Evolutionary conservation across 148 eudicot species (phyloP).

Genomic region (Rhododendron kiyosumense): DNA sequence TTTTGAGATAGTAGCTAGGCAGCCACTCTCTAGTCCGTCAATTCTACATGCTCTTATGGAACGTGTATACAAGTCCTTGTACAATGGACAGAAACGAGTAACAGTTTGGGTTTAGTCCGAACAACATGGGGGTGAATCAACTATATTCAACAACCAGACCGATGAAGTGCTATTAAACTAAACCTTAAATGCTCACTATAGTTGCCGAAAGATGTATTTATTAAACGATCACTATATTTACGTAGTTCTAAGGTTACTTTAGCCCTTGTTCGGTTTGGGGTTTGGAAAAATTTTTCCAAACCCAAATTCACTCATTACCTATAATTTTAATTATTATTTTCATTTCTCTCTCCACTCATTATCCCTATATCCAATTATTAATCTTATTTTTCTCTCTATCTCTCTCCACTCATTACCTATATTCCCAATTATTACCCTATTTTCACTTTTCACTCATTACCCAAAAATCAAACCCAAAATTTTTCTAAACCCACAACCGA

Average conservation of each 20-base stretch:
- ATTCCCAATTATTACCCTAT: too few species aligned
- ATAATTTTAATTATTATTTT: rapidly evolving
- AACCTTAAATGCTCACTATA: not conserved
- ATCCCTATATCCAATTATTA: too few species aligned
- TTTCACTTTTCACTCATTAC: rapidly evolving
- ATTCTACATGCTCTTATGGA: not conserved
- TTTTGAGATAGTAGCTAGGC: not conserved
- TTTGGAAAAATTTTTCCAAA: too few species aligned
- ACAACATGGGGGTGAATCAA: not conserved
- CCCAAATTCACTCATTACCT: too few species aligned
- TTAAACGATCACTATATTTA: not conserved
- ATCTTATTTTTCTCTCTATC: too few species aligned
- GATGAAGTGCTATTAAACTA: not conserved
- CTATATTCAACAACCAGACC: not conserved
- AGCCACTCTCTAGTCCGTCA: not conserved
- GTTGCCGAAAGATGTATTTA: not conserved
- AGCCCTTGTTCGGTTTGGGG: rapidly evolving
- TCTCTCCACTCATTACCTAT: too few species aligned
- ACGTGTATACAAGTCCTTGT: not conserved
- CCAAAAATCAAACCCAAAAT: too few species aligned
- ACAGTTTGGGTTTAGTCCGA: not conserved
- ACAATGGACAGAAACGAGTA: too few species aligned
- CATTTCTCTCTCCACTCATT: too few species aligned
- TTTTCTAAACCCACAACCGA: too few species aligned
- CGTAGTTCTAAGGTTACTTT: not conserved